phyloP scores from a whole-genome alignment of 2,329 filamentous ascomycete genomes.

The Pseudogymnoascus sp. region DNA sequence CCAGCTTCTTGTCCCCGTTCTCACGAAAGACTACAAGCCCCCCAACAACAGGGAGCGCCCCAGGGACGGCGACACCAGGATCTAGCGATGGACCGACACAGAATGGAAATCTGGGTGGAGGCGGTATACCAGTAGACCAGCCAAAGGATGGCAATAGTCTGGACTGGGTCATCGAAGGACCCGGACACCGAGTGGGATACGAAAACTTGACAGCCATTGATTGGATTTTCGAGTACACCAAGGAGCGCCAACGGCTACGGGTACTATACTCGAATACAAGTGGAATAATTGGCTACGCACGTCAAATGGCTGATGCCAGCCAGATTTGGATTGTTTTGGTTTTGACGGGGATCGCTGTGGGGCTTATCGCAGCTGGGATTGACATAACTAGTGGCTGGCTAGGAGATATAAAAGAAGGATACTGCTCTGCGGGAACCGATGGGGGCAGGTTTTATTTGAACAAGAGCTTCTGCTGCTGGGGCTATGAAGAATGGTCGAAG shows the following conservation, averaged over 20 bases:
- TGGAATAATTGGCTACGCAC: constrained; percentile 65
- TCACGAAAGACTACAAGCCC: constrained; percentile 18
- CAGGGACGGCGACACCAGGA: constrained; percentile 19
- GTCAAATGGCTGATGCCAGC: constrained; percentile 70
- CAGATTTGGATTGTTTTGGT: constrained; percentile 90
- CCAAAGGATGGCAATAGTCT: constrained; percentile 42
- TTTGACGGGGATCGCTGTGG: constrained; percentile 75
- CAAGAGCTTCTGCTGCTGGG: constrained; percentile 86
- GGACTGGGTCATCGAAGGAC: constrained; percentile 89
- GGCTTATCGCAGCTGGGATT: constrained; percentile 77
- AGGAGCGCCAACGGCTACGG: constrained; percentile 83
- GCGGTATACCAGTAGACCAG: constrained; percentile 12
- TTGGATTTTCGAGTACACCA: constrained; percentile 98
- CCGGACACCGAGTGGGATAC: constrained; percentile 83
- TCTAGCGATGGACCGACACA: constrained; percentile 12
- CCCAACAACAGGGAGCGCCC: constrained; percentile 21
- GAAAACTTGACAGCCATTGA: constrained; percentile 96
- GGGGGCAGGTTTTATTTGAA: constrained; percentile 88
- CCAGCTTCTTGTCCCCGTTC: constrained; percentile 23
- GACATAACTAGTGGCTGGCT: constrained; percentile 91
- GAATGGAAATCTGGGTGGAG: constrained; percentile 16
- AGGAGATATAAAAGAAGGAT: constrained; percentile 83
- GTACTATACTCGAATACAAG: constrained; percentile 61
- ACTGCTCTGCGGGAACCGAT: constrained; percentile 67
- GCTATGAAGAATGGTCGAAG: constrained; percentile 72